These are phyloP conservation scores for Cylindrotheca closterium DNA, from an alignment of 108 stramenopile species.

Conservation along the genomic window DNA sequence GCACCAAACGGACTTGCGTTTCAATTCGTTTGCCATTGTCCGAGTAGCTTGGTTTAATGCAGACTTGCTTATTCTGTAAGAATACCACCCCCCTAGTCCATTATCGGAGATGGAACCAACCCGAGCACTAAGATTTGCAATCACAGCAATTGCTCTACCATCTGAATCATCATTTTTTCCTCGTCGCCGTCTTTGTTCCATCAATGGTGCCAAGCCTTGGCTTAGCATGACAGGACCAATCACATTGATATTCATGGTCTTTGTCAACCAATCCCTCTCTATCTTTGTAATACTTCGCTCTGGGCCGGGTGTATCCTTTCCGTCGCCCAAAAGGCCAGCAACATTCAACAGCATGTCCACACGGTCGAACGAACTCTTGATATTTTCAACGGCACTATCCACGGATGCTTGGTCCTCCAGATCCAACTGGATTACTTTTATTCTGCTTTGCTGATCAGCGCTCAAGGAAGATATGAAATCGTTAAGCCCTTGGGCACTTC, in stretches of 20 bases:
- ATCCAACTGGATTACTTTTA: conserved; percentile 56
- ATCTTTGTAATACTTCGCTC: conserved; percentile 70
- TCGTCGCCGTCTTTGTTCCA: conserved; percentile 39
- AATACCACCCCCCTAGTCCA: conserved; percentile 90
- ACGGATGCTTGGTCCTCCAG: conserved; percentile 66
- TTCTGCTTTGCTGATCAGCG: conserved; percentile 12
- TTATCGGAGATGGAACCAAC: conserved; percentile 93
- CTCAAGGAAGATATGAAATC: conserved; percentile 17
- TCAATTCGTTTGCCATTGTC: conserved; percentile 80
- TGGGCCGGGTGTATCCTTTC: conserved; percentile 62
- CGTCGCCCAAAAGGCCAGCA: conserved; percentile 80
- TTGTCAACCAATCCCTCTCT: conserved; percentile 78
- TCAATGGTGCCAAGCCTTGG: conserved; percentile 63
- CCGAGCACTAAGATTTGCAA: conserved; percentile 86
- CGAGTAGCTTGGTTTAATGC: conserved; percentile 88
- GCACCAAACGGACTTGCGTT: conserved; percentile 58
- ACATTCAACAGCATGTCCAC: conserved; percentile 80
- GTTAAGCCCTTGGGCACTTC: conserved; percentile 27
- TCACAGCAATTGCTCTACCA: conserved; percentile 43
- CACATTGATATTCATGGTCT: conserved; percentile 71
- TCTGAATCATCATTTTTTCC: conserved; percentile 12
- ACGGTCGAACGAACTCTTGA: conserved; percentile 44
- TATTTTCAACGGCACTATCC: conserved; percentile 33
- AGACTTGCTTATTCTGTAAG: conserved; percentile 86
- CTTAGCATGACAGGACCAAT: conserved; percentile 79